phyloP scores from a whole-genome alignment of 176 grass and related monocot genomes.

The Eleusine indica region DNA sequence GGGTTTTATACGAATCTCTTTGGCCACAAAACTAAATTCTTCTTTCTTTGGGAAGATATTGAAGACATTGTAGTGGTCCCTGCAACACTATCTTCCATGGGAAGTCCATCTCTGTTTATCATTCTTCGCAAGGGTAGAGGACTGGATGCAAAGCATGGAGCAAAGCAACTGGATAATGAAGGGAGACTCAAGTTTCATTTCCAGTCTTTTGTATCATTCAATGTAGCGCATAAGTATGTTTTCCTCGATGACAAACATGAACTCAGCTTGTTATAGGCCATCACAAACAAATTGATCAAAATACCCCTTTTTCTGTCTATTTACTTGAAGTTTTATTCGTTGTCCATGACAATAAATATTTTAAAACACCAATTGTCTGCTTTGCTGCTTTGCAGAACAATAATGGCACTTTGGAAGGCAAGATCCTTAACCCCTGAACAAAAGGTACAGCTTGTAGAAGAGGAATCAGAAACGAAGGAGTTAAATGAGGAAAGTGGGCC shows the following conservation, averaged over 20 bases:
- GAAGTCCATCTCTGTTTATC: conserved; percentile 75
- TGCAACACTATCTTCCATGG: conserved; percentile 80
- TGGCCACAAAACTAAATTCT: conserved; percentile 98
- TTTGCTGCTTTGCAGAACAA: conserved; percentile 71
- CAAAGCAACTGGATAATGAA: conserved; percentile 73
- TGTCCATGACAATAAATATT: conserved; percentile 26
- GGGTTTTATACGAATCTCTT: conserved; percentile 93
- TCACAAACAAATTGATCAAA: conserved; percentile 11
- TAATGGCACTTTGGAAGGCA: conserved; percentile 88
- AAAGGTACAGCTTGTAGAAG: conserved; percentile 83
- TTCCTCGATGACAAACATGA: conserved; percentile 30
- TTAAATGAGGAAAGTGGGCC: conserved; percentile 66
- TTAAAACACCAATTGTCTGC: conserved; percentile 21
- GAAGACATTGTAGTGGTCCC: conserved; percentile 74
- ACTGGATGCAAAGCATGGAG: conserved; percentile 83
- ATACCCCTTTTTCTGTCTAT: background rate
- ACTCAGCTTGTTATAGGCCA: conserved; percentile 1
- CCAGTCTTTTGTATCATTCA: conserved; percentile 94
- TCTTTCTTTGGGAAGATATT: conserved; percentile 99
- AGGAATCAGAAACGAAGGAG: conserved; percentile 74
- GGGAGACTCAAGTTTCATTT: conserved; percentile 88
- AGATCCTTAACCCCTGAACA: conserved; percentile 86
- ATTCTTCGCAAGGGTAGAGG: conserved; percentile 83
- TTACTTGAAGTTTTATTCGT: background rate
- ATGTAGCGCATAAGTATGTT: conserved; percentile 56